Evolutionary conservation across 2,329 filamentous ascomycete species (phyloP).

Genomic region (Chaetomium strumarium): DNA sequence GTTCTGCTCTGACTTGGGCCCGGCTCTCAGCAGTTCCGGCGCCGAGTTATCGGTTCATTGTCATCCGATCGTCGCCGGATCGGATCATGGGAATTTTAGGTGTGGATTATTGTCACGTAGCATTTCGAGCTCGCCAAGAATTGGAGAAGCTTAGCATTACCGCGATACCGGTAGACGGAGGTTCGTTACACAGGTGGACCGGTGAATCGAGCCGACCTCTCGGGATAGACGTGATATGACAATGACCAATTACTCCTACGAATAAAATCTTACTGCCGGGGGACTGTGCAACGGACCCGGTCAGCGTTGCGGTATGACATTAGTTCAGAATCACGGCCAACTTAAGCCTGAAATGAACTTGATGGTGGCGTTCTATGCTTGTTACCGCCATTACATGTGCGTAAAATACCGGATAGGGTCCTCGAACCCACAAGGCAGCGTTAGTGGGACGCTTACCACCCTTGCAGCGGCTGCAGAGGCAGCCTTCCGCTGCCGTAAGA

Average conservation of each 20-base stretch:
- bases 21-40: constrained; percentile 8
- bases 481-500: not conserved
- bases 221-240: too few species aligned
- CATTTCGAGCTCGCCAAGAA: not conserved
- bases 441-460: constrained; percentile 1
- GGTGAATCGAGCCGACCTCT: too few species aligned
- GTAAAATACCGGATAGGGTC: too few species aligned
- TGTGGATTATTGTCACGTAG: constrained; percentile 7
- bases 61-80: constrained; percentile 18
- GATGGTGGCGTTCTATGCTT: too few species aligned
- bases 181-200: not conserved
- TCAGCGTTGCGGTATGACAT: too few species aligned
- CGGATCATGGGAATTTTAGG: constrained; percentile 12
- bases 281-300: too few species aligned
- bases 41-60: constrained; percentile 17
- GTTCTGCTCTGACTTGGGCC: not conserved
- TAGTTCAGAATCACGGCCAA: too few species aligned
- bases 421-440: not conserved
- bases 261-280: too few species aligned
- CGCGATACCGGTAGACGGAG: not conserved
- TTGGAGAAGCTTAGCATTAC: not conserved
- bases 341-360: too few species aligned
- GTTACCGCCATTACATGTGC: too few species aligned
- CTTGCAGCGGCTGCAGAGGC: constrained; percentile 1
- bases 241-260: too few species aligned